A percentile compares a stretch with the other conserved stretches of the same genome.
phyloP scores from a whole-genome alignment of 345 rosid species.

The Atalantia buxifolia region DNA sequence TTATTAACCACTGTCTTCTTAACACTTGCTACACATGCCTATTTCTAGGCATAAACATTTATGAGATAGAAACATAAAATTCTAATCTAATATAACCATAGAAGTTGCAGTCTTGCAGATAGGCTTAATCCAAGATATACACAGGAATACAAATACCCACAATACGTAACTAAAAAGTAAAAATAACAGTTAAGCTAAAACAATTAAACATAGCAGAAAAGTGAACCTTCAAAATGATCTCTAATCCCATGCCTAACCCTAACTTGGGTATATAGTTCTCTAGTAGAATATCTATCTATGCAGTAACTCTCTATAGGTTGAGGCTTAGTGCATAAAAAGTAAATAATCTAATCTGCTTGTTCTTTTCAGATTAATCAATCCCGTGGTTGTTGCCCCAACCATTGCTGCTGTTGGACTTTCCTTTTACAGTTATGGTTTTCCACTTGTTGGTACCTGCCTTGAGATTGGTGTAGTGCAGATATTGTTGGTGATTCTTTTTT shows the following conservation, averaged over 20 bases:
- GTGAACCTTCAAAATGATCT: too few relatives aligned
- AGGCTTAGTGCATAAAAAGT: background rate
- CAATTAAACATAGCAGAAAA: too few relatives aligned
- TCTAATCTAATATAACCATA: background rate
- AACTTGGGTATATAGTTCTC: background rate
- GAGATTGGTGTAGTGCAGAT: constrained; percentile 89
- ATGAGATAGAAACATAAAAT: background rate
- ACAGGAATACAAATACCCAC: background rate
- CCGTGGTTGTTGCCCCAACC: constrained; percentile 98
- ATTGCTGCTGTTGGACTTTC: constrained; percentile 98
- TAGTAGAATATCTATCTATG: background rate
- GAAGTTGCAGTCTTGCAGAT: background rate
- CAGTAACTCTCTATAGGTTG: background rate
- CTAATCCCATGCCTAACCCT: background rate
- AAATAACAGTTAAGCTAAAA: background rate
- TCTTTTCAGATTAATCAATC: constrained; percentile 76
- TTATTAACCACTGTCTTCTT: background rate
- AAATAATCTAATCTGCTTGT: constrained; percentile 8
- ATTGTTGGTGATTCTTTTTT: constrained; percentile 75
- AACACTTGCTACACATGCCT: background rate
- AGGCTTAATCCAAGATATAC: background rate
- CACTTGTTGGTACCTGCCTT: constrained; percentile 82
- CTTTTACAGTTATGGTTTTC: constrained; percentile 91
- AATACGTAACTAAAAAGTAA: background rate
- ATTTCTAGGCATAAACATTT: background rate